phyloP scores from a whole-genome alignment of 176 grass and related monocot genomes.

The Oryza glaberrima region DNA sequence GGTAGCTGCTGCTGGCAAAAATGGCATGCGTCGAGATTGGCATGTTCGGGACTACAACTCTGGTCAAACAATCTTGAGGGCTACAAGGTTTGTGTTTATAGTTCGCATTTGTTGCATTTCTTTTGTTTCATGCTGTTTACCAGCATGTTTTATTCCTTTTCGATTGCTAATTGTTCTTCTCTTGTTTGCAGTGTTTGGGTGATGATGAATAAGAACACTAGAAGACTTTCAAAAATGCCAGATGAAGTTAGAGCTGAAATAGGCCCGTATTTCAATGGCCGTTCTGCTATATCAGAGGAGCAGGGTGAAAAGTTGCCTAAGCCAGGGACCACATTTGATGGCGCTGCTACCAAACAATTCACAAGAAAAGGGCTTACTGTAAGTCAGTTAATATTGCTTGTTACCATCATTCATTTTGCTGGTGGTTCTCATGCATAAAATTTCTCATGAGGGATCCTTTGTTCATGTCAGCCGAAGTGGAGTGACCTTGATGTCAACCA shows the following conservation, averaged over 20 bases:
- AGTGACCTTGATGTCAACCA: slow-evolving; percentile 95
- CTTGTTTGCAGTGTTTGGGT: slow-evolving; percentile 84
- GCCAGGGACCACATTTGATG: slow-evolving; percentile 53
- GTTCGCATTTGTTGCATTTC: neutral
- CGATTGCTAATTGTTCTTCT: neutral
- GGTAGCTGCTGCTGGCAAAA: slow-evolving; percentile 95
- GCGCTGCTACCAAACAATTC: slow-evolving; percentile 52
- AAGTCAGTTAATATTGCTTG: slow-evolving; percentile 41
- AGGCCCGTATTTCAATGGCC: slow-evolving; percentile 72
- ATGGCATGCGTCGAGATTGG: slow-evolving; percentile 99
- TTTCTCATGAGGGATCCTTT: slow-evolving; percentile 24
- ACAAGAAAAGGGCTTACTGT: slow-evolving; percentile 85
- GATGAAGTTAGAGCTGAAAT: slow-evolving; percentile 97
- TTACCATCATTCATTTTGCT: neutral
- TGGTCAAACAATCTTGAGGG: slow-evolving; percentile 81
- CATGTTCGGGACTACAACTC: slow-evolving; percentile 84
- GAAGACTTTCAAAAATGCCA: slow-evolving; percentile 89
- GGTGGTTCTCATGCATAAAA: neutral
- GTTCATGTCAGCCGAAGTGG: slow-evolving; percentile 83
- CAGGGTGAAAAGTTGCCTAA: slow-evolving; percentile 75
- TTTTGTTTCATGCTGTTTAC: slow-evolving; percentile 9
- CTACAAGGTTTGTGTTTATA: slow-evolving; percentile 69
- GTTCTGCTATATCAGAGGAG: slow-evolving; percentile 64
- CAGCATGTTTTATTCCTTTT: neutral
- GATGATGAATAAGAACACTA: slow-evolving; percentile 98